These are phyloP conservation scores for Marsdenia floribunda DNA, from an alignment of 257 asterid species.

Conservation along the genomic window DNA sequence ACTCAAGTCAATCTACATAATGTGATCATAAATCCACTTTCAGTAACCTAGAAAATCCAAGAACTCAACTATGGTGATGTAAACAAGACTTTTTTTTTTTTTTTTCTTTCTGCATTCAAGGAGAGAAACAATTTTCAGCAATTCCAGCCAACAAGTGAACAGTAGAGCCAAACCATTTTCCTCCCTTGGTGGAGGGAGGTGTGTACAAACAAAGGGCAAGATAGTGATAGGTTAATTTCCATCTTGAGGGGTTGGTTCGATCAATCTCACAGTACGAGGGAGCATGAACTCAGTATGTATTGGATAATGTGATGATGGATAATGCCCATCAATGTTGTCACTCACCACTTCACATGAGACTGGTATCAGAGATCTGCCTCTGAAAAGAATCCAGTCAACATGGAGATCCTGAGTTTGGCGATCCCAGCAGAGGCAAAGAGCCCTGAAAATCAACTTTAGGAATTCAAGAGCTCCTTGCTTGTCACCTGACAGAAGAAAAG, in stretches of 20 bases:
- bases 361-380: slow-evolving; percentile 82
- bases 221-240: slow-evolving; percentile 21
- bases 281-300: slow-evolving; percentile 82
- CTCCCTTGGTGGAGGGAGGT: background rate
- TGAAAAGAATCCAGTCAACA: slow-evolving; percentile 88
- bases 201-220: background rate
- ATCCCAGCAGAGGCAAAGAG: slow-evolving; percentile 99
- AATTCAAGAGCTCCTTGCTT: slow-evolving; percentile 86
- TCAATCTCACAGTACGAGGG: slow-evolving; percentile 70
- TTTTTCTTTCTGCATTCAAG: background rate
- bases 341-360: slow-evolving; percentile 84
- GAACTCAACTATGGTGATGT: background rate
- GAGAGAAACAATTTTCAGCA: background rate
- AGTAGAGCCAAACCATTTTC: slow-evolving; percentile 6
- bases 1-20: background rate
- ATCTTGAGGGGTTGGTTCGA: slow-evolving; percentile 54
- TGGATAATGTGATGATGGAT: slow-evolving; percentile 91
- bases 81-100: background rate
- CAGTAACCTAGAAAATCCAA: background rate
- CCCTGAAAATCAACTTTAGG: slow-evolving; percentile 78
- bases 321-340: slow-evolving; percentile 85
- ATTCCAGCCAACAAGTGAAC: background rate
- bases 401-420: slow-evolving; percentile 98
- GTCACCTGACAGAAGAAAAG: slow-evolving; percentile 44
- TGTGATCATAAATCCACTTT: background rate